Evolutionary conservation across 2,329 filamentous ascomycete genomes (phyloP).

Genomic region (Colletotrichum lentis): DNA sequence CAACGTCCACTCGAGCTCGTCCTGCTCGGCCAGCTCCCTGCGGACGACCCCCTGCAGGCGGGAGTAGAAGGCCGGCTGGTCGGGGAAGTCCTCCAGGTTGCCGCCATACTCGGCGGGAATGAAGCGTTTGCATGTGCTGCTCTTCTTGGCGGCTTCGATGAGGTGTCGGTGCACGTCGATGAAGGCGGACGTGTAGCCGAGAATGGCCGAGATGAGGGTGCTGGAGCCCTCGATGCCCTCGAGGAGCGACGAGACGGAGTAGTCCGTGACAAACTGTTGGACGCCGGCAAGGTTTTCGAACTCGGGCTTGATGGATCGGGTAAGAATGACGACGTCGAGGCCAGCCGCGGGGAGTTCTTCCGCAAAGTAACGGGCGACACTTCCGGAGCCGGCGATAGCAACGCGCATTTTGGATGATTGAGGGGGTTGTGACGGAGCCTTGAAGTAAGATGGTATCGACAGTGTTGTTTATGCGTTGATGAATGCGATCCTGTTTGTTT

Average conservation of each 20-base stretch:
- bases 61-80: constrained; percentile 37
- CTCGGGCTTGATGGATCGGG: constrained; percentile 29
- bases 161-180: constrained; percentile 35
- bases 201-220: constrained; percentile 37
- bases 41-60: constrained; percentile 22
- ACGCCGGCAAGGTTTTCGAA: constrained; percentile 23
- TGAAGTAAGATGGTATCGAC: neutral
- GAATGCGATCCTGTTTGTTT: neutral
- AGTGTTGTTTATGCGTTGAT: neutral
- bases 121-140: constrained; percentile 37
- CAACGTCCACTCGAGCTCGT: constrained; percentile 37
- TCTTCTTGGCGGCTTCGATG: constrained; percentile 35
- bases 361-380: constrained; percentile 34
- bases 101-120: constrained; percentile 38
- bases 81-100: constrained; percentile 32
- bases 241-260: constrained; percentile 17
- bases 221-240: constrained; percentile 21
- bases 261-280: constrained; percentile 17
- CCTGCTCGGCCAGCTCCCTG: constrained; percentile 26
- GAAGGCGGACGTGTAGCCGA: constrained; percentile 29
- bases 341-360: constrained; percentile 33
- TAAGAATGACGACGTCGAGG: constrained; percentile 31
- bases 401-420: constrained; percentile 21
- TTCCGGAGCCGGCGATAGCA: constrained; percentile 38
- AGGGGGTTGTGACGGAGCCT: neutral